A percentile compares a stretch with the other conserved stretches of the same genome.
Evolutionary conservation across 2,329 filamentous ascomycete species (phyloP).

Genomic region (Apiospora phragmitis): DNA sequence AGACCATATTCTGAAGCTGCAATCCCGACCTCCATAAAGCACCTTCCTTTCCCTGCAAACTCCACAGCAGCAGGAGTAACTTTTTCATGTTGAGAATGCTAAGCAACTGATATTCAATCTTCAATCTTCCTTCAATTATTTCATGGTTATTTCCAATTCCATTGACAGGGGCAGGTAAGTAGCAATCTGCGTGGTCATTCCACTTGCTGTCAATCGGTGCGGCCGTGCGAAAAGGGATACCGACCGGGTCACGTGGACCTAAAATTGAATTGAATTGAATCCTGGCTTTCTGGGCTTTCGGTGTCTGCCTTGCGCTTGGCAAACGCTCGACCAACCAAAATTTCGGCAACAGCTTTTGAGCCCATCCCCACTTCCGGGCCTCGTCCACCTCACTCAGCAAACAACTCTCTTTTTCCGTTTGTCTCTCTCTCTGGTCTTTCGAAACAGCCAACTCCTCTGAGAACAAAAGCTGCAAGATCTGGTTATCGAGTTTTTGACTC

Average conservation of each 20-base stretch:
- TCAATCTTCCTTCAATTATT: background rate
- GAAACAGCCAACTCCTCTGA: background rate
- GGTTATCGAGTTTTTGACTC: background rate
- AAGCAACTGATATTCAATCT: background rate
- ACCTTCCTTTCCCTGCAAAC: background rate
- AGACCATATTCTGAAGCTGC: background rate
- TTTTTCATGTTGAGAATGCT: background rate
- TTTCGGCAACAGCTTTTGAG: background rate
- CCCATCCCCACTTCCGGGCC: background rate
- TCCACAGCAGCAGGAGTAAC: background rate
- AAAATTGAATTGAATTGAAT: background rate
- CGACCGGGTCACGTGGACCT: background rate
- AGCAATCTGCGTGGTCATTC: background rate
- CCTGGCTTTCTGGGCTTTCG: background rate
- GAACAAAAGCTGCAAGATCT: background rate
- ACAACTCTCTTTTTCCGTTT: background rate
- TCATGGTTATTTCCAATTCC: background rate
- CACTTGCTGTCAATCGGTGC: too few species aligned
- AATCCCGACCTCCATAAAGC: background rate
- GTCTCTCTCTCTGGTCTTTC: background rate
- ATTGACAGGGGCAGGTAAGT: background rate
- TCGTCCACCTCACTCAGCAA: background rate
- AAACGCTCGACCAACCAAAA: background rate
- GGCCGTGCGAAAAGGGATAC: background rate
- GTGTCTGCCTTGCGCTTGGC: slow-evolving; percentile 1